Evolutionary conservation across 2,329 filamentous ascomycete species (phyloP).

Genomic region (Ascomycota sp.): DNA sequence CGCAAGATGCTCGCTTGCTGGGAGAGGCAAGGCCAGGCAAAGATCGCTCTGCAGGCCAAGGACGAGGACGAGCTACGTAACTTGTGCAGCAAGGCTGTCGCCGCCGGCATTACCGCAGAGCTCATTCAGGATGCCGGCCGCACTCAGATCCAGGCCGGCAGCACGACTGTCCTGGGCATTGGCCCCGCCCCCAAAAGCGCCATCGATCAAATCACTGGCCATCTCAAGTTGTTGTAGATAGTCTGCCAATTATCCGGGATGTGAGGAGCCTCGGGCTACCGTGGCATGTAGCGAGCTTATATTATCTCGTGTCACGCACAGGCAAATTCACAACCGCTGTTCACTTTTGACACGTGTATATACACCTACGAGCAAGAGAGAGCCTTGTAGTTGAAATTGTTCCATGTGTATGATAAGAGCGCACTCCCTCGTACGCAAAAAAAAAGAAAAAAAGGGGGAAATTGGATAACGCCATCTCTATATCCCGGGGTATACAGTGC

Average conservation of each 20-base stretch:
- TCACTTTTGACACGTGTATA: too few species aligned
- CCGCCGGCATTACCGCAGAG: constrained; percentile 68
- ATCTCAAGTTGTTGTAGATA: constrained; percentile 59
- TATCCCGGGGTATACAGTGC: constrained; percentile 5
- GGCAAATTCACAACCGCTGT: too few species aligned
- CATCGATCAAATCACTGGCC: constrained; percentile 69
- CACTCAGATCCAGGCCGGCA: constrained; percentile 89
- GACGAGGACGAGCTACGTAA: constrained; percentile 62
- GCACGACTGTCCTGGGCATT: constrained; percentile 76
- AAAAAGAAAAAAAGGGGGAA: too few species aligned
- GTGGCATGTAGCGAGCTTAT: too few species aligned
- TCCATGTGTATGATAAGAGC: too few species aligned
- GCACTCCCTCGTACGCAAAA: too few species aligned
- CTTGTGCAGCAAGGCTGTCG: constrained; percentile 59
- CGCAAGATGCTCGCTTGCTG: constrained; percentile 56
- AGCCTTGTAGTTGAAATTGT: too few species aligned
- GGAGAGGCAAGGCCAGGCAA: constrained; percentile 75
- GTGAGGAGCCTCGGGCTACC: too few species aligned
- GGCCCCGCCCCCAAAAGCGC: constrained; percentile 66
- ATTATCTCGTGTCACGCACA: too few species aligned
- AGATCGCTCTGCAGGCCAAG: constrained; percentile 81
- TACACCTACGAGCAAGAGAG: too few species aligned
- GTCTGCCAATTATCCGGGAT: too few species aligned
- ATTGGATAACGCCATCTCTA: neutral
- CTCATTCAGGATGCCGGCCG: constrained; percentile 89